Conservation (phyloP, 768 basidiomycete genomes). For the Trichaptum fuscoviolaceum region DNA sequence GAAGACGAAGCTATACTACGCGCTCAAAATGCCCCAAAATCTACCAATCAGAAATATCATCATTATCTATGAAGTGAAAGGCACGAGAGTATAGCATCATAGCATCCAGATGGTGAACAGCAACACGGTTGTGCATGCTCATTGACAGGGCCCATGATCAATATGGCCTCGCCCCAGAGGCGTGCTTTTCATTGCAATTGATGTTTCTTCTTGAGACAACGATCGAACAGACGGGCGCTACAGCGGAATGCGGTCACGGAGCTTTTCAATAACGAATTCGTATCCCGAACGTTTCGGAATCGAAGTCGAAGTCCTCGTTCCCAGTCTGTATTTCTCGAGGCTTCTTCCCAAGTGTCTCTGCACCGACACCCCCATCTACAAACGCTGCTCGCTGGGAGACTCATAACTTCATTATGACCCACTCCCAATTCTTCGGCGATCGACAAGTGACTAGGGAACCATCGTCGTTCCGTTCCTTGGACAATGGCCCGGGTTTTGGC, state of each 20-base stretch:
- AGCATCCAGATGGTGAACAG: not conserved
- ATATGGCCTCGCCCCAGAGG: not conserved
- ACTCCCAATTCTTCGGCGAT: not conserved
- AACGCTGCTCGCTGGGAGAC: not conserved
- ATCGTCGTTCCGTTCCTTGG: not conserved
- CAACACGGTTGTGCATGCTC: not conserved
- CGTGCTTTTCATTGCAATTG: not conserved
- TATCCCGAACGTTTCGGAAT: not conserved
- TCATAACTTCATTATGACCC: not conserved
- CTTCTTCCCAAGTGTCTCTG: not conserved
- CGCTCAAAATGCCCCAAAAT: not conserved
- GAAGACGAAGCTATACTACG: not conserved
- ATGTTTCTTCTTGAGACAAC: not conserved
- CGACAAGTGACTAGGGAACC: not conserved
- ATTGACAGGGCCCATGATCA: not conserved
- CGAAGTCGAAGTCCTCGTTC: not conserved
- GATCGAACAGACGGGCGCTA: not conserved
- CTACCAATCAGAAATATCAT: not conserved
- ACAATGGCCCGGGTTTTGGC: not conserved
- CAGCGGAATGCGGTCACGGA: not conserved
- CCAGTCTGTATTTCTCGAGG: not conserved
- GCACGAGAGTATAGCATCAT: not conserved
- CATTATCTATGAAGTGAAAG: not conserved
- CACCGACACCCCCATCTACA: not conserved
- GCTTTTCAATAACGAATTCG: not conserved